Evolutionary conservation across 371 early-diverging fungal genomes (phyloP), one percentile per base, ranked within the genome.

Genomic region (Mortierella polycephala): DNA sequence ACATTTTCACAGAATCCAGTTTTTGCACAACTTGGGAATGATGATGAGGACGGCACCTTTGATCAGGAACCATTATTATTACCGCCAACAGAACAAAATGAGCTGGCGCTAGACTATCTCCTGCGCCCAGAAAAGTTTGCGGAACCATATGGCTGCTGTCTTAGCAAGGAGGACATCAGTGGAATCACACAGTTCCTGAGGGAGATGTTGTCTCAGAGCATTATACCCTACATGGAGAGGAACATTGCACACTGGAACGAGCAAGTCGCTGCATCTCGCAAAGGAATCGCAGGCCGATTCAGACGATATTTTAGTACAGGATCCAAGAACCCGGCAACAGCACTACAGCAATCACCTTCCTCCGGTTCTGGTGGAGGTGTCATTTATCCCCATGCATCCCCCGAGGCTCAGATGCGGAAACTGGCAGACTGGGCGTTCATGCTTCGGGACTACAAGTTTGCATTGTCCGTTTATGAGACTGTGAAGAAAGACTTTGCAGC

Each of bases 351-450:
- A 54, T 62, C 74, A 4, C 76, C 84, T 5, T 50, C 75, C 1
- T 49, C 72, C 3, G 83, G 82, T 47, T 62, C 67, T 7, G 75
- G 70, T 57, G 85, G 85, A 16, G 84, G 87, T n/a, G 52, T 76
- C 54, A 89, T 89, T 55, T 97, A 91, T 73, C 88, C 91, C 4
- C 86, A 91, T 82, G 86, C 86, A 44, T 89, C 96, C 6, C 94
- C 95, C 1, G 99, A 98, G 74, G 91, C 95, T 2, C 92, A 94
- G 67, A 88, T 97, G 89, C 90, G 98, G 11, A 92, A 92, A 69
- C 83, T 97, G 50, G 99, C 96, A 7, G 98, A 98, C 82, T 98
- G 90, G 84, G 92, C 96, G 5, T 97, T 98, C 71, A 97, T 98
- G 97, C 84, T 98, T 8, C 85, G 93, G 18, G 98, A 98, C 75